Conservation (phyloP, 2,329 filamentous ascomycete genomes). For the Beauveria asiatica region DNA sequence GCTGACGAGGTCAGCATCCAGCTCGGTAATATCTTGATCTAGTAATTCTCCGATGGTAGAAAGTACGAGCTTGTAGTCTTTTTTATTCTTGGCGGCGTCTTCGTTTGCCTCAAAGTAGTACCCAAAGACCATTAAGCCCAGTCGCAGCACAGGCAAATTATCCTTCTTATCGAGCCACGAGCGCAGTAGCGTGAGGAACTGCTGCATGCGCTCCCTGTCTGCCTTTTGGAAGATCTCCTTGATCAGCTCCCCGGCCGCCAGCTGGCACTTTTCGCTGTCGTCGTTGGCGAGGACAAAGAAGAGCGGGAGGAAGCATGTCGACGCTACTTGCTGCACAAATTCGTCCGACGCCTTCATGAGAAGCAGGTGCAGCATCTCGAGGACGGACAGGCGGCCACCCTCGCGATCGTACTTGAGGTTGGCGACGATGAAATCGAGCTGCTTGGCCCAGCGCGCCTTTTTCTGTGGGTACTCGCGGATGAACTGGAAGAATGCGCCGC, state of each 20-base stretch:
- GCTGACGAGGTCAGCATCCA: conserved; percentile 65
- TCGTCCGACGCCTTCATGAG: conserved; percentile 76
- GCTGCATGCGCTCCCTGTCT: conserved; percentile 61
- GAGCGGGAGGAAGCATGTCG: conserved; percentile 76
- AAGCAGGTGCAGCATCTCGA: conserved; percentile 85
- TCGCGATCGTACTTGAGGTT: conserved; percentile 88
- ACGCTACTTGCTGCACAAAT: conserved; percentile 72
- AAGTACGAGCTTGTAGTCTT: conserved; percentile 58
- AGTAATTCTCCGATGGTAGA: conserved; percentile 46
- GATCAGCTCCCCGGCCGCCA: conserved; percentile 71
- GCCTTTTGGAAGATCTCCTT: conserved; percentile 74
- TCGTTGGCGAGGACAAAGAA: conserved; percentile 84
- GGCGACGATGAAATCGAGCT: conserved; percentile 78
- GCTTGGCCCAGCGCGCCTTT: conserved; percentile 79
- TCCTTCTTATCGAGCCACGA: conserved; percentile 70
- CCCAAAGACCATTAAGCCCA: conserved; percentile 72
- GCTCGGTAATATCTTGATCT: conserved; percentile 40
- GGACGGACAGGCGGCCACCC: conserved; percentile 81
- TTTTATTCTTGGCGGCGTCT: conserved; percentile 49
- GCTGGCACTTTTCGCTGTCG: conserved; percentile 73
- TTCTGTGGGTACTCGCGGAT: conserved; percentile 90
- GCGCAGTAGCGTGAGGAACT: conserved; percentile 62
- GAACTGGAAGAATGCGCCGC: conserved; percentile 90
- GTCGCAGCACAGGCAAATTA: conserved; percentile 60
- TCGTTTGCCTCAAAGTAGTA: conserved; percentile 71